These are phyloP conservation scores for Mortierella claussenii DNA, from an alignment of 192 early-diverging fungal genomes.

Conservation along the genomic window DNA sequence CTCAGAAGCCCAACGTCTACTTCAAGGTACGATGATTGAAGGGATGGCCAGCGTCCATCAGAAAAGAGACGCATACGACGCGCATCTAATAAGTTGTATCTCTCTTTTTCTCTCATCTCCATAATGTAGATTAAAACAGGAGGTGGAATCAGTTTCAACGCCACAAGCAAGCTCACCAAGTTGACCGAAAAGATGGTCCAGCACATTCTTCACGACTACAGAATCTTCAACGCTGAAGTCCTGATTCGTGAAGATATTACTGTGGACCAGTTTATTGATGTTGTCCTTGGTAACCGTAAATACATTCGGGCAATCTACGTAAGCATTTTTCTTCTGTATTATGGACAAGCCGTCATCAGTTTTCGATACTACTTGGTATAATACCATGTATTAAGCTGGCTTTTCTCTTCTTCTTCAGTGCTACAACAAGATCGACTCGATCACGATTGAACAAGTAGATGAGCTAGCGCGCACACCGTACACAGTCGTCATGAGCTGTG, in stretches of 20 bases:
- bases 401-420: conserved; percentile 49
- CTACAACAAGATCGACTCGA: conserved; percentile 98
- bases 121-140: conserved; percentile 87
- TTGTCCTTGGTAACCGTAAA: conserved; percentile 97
- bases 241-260: conserved; percentile 96
- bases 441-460: conserved; percentile 96
- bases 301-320: conserved; percentile 96
- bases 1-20: conserved; percentile 88
- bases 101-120: not conserved
- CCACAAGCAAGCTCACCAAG: conserved; percentile 87
- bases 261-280: conserved; percentile 98
- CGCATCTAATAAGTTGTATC: not conserved
- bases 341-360: too few species aligned
- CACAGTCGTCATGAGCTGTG: conserved; percentile 93
- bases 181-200: conserved; percentile 94
- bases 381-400: not conserved
- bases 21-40: conserved; percentile 85
- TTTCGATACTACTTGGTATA: too few species aligned
- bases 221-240: conserved; percentile 98
- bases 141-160: conserved; percentile 95
- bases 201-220: conserved; percentile 95
- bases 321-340: conserved; percentile 16
- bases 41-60: too few species aligned
- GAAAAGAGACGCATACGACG: too few species aligned
- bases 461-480: conserved; percentile 87